Base-by-base conservation (phyloP, 331 rosid species). In the Acacia concinna region DNA sequence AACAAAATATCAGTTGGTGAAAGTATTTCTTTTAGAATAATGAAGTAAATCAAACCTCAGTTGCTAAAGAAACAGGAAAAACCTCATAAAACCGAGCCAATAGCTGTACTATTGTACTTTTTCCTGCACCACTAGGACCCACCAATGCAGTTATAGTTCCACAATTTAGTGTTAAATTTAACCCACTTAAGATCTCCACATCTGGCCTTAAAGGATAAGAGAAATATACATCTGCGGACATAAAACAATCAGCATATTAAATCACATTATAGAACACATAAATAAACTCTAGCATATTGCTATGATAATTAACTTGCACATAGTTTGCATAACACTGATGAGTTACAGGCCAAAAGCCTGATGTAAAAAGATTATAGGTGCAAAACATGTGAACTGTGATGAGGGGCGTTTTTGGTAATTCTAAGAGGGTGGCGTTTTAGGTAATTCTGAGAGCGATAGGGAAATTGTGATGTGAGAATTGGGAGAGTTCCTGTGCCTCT, bases 51-150 rank as follows among this genome's bases (percentile, higher is more conserved):
- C 46, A 72, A 79, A 75, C 68, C 56, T 67, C n/a, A 73, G 56
- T 57, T 40, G 68, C 23, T 49, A 63, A 37, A 46, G 84, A 75
- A 49, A 75, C 74, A 15, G 65, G 59, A 70, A 69, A 68, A 78
- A 96, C 99, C 99, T 96, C 99, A 81, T 96, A 96, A 82, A 93
- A 96, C 23, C 98, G 96, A 67, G 99, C 85, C 92, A 96, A 82
- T 57, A 96, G 86, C 85, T 96, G 99, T 30, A 95, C 99, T 80
- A 95, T 76, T 35, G 97, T 95, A 88, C 99, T 95, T 81, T 93
- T 95, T 8, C 99, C 99, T 4, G 98, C 93, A 75, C 99, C 97
- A 38, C 99, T 95, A 60, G 94, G 40, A 64, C 99, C 99, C 28
- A 95, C 97, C 54, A 95, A 79, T 57, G 99, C 98, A 79, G 98